Conservation (phyloP, 768 basidiomycete genomes). For the Suillus clintonianus region DNA sequence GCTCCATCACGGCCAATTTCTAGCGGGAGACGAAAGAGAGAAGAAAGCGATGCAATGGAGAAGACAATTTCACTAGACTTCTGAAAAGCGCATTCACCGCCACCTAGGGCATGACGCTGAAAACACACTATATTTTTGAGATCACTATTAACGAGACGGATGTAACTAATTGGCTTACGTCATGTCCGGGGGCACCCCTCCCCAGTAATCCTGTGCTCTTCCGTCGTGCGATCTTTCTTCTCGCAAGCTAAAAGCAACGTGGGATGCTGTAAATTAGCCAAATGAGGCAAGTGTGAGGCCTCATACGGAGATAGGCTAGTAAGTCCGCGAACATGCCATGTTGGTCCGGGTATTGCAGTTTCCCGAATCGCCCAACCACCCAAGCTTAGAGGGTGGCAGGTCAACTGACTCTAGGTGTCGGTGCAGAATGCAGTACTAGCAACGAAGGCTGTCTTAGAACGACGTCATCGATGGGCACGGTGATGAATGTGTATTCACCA, state of each 20-base stretch:
- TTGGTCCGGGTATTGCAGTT: neutral
- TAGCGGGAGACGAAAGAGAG: conserved; percentile 23
- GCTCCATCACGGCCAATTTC: conserved; percentile 33
- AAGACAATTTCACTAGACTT: conserved; percentile 27
- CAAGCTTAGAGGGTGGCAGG: neutral
- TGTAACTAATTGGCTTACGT: conserved; percentile 11
- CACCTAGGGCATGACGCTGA: conserved; percentile 32
- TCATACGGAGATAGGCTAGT: neutral
- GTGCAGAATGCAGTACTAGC: neutral
- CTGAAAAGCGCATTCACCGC: conserved; percentile 29
- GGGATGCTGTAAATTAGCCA: neutral
- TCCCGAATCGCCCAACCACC: neutral
- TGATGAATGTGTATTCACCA: neutral
- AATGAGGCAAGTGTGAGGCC: neutral
- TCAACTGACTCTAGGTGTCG: neutral
- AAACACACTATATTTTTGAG: conserved; percentile 10
- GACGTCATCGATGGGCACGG: neutral
- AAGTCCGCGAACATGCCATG: neutral
- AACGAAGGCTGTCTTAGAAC: neutral
- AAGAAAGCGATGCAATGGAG: conserved; percentile 27
- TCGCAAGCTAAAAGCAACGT: neutral
- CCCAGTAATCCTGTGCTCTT: conserved; percentile 26
- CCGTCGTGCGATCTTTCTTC: neutral
- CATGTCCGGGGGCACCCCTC: conserved; percentile 19
- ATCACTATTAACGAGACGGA: conserved; percentile 10